These are phyloP conservation scores for Backusella tarrabulga DNA, from an alignment of 192 early-diverging fungal genomes.

Conservation along the genomic window DNA sequence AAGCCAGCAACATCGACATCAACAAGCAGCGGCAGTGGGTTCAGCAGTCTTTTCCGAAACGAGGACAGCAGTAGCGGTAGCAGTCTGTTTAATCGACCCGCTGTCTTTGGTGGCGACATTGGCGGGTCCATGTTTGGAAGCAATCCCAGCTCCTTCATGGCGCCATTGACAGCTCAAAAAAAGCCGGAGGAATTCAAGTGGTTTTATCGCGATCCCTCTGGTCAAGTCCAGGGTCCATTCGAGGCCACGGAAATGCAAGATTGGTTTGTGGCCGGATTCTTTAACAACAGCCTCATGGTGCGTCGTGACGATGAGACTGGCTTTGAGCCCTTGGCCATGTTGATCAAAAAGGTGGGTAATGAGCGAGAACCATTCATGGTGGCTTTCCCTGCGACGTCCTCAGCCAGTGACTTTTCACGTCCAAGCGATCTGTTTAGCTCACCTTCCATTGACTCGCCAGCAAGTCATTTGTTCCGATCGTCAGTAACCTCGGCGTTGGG, in stretches of 20 bases:
- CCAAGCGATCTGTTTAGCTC: conserved; percentile 7
- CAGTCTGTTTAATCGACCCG: not conserved
- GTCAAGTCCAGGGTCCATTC: conserved; percentile 90
- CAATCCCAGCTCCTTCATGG: not conserved
- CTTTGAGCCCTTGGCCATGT: conserved; percentile 78
- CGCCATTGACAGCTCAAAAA: not conserved
- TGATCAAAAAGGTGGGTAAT: conserved; percentile 57
- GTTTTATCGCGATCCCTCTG: conserved; percentile 85
- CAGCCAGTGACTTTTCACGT: not conserved
- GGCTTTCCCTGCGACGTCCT: conserved; percentile 21
- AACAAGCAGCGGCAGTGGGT: not conserved
- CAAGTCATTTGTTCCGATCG: not conserved
- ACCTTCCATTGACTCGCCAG: not conserved
- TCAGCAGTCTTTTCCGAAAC: not conserved
- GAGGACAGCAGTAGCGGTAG: not conserved
- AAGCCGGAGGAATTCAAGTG: conserved; percentile 52
- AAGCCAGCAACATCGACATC: not conserved
- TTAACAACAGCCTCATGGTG: conserved; percentile 76
- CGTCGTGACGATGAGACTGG: conserved; percentile 72
- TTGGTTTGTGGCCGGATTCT: conserved; percentile 89
- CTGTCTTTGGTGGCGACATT: not conserved
- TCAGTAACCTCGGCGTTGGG: not conserved
- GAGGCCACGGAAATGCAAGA: conserved; percentile 89
- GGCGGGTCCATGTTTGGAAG: not conserved
- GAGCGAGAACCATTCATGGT: conserved; percentile 72